Base-by-base conservation (phyloP, 2,329 filamentous ascomycete species). In the Fusarium sp. region DNA sequence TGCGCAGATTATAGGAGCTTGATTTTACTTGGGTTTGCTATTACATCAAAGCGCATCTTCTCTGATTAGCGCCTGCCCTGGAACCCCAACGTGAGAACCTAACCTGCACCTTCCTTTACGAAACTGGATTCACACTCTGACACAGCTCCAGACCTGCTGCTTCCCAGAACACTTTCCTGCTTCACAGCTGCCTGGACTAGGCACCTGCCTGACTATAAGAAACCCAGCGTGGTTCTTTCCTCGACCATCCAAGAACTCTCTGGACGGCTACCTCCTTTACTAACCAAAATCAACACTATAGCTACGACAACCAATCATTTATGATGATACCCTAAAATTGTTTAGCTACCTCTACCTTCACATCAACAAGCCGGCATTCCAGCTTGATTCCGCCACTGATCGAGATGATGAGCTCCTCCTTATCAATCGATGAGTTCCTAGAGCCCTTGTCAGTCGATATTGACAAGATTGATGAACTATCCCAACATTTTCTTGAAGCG, bases 381-480 rank as follows among this genome's bases (percentile, higher is more conserved):
- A n/a, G 23, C n/a, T 41, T 14, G 21, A 43, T 16, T 21, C 21
- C 48, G 21, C 45, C 23, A 34, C 21, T 28, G 12, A 20, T 20
- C 8, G n/a, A 41, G 28, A 42, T 5, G n/a, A 75, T 75, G 73
- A 34, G 59, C 21, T 20, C 66, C 18, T 45, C 62, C 62, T 60
- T 66, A 53, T 62, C 71, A 40, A 74, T 81, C 41, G 69, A 81
- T 42, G 79, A 82, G 37, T 89, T 89, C 73, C 77, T 90, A 61
- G 73, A 76, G 59, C 86, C 87, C 21, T 79, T 90, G 20, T 77
- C 75, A 23, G 79, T 89, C 64, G 82, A 88, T 72, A 72, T 80
- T 25, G 73, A 80, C 3, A 84, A 78, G 49, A 80, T 86, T 37
- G 77, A 84, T 64, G 72, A 76, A 28, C 80, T 90, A 49, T 84